Conservation (phyloP, 2,329 filamentous ascomycete genomes). For the Pseudocercospora fijiensis region DNA sequence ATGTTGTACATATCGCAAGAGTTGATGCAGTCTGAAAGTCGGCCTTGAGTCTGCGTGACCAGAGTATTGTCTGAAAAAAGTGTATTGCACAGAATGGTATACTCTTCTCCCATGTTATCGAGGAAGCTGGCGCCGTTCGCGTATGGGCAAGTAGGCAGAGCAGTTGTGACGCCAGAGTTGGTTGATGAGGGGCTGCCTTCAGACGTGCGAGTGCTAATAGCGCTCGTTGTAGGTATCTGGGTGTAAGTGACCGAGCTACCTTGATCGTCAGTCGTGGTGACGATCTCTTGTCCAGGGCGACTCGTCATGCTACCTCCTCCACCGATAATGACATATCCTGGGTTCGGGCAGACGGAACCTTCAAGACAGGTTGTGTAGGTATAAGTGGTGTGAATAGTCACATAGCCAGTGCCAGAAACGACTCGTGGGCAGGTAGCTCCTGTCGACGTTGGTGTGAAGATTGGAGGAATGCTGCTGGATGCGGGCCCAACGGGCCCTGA, state of each 20-base stretch:
- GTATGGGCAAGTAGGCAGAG: slow-evolving; percentile 32
- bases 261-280: slow-evolving; percentile 26
- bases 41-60: slow-evolving; percentile 26
- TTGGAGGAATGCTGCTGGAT: neutral
- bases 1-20: slow-evolving; percentile 38
- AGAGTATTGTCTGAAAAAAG: slow-evolving; percentile 27
- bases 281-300: slow-evolving; percentile 20
- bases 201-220: slow-evolving; percentile 12
- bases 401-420: slow-evolving; percentile 30
- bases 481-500: neutral
- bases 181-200: slow-evolving; percentile 8
- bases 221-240: slow-evolving; percentile 22
- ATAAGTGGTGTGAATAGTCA: slow-evolving; percentile 36
- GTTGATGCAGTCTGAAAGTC: slow-evolving; percentile 32
- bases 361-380: slow-evolving; percentile 35
- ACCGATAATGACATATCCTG: slow-evolving; percentile 27
- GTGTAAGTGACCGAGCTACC: slow-evolving; percentile 27
- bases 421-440: slow-evolving; percentile 15
- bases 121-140: slow-evolving; percentile 28
- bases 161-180: slow-evolving; percentile 11
- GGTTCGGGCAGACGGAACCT: slow-evolving; percentile 33
- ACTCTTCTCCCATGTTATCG: slow-evolving; percentile 30
- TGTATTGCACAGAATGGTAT: slow-evolving; percentile 32
- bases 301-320: slow-evolving; percentile 15
- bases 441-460: neutral